Base-by-base conservation (phyloP, 2,329 filamentous ascomycete genomes). In the Trichoderma asperellum region DNA sequence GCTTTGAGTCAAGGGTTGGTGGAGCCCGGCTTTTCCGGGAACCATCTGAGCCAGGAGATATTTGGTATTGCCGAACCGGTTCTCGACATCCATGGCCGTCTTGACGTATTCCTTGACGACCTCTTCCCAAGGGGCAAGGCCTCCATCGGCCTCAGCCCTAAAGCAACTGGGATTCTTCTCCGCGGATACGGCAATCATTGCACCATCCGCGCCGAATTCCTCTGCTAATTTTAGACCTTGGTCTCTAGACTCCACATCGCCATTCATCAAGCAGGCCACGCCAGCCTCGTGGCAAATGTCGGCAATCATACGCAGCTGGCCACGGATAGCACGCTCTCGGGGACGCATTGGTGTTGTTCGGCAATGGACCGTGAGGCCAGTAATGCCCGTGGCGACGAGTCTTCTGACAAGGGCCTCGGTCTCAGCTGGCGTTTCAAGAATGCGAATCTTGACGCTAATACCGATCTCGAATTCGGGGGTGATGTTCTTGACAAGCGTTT, bases 331-430 rank as follows among this genome's bases (percentile, higher is more conserved):
- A 29, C 89, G 87, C 80, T 98, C 94, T 59, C 94, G 86, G 1
- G 95, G 94, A 47, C 96, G 88, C 96, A 99, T 99, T 1, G 94
- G 93, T 6, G 94, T 95, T 0, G 96, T 99, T 29, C 96, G 92
- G 81, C 96, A 99, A 82, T 99, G 96, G 0, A 99, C 88, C 0
- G 96, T 98, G 72, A 99, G 83, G 0, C 92, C 94, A 2, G 91
- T 96, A 77, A 99, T 98, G 2, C 96, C 96, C 0, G 96, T 99
- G 62, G 86, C 87, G 73, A 92, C 92, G 3, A 99, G 88, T 69
- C 88, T 86, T 63, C 89, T 85, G 16, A 99, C 95, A 18, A 99
- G 84, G 1, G 84, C 83, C 74, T 92, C 89, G 0, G 96, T 99
- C 76, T 91, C 83, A 70, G 89, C 90, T 0, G 91, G 83, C 0